Conservation (phyloP, 2,329 filamentous ascomycete genomes). For the Neonectria hederae region DNA sequence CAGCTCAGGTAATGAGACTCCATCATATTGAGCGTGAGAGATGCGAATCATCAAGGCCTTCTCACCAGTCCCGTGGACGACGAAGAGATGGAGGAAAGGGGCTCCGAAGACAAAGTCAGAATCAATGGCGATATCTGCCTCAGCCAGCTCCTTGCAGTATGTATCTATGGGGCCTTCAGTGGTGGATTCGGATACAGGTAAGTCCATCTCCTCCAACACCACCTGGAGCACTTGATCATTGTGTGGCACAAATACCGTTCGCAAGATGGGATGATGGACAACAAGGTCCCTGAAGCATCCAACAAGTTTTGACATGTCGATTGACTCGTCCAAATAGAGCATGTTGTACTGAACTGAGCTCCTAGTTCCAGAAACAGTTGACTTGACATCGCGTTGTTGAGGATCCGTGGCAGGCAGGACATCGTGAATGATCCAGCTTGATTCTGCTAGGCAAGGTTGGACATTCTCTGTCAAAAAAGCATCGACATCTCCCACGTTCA, state of each 20-base stretch:
- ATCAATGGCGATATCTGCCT: constrained; percentile 23
- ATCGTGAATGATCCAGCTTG: constrained; percentile 36
- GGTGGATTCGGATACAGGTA: constrained; percentile 27
- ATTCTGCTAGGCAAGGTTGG: constrained; percentile 29
- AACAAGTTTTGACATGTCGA: constrained; percentile 29
- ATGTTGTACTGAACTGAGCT: constrained; percentile 44
- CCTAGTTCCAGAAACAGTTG: constrained; percentile 33
- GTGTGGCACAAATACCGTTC: constrained; percentile 40
- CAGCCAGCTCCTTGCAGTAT: constrained; percentile 31
- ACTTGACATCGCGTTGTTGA: constrained; percentile 35
- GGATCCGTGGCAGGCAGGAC: constrained; percentile 36
- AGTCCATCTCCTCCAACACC: constrained; percentile 31
- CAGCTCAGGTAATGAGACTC: constrained; percentile 56
- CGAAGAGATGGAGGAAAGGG: constrained; percentile 34
- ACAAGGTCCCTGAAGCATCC: constrained; percentile 38
- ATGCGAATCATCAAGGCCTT: constrained; percentile 45
- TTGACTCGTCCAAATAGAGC: constrained; percentile 40
- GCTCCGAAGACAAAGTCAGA: constrained; percentile 25
- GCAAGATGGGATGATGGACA: constrained; percentile 35
- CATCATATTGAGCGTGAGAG: constrained; percentile 62
- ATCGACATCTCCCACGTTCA: constrained; percentile 27
- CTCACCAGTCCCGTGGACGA: constrained; percentile 28
- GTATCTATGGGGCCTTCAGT: constrained; percentile 23
- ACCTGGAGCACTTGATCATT: constrained; percentile 31
- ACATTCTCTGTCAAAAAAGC: constrained; percentile 29